Evolutionary conservation across 129 eudicot species (phyloP), one percentile per base, ranked within the genome.

Genomic region (Dittrichia graveolens): DNA sequence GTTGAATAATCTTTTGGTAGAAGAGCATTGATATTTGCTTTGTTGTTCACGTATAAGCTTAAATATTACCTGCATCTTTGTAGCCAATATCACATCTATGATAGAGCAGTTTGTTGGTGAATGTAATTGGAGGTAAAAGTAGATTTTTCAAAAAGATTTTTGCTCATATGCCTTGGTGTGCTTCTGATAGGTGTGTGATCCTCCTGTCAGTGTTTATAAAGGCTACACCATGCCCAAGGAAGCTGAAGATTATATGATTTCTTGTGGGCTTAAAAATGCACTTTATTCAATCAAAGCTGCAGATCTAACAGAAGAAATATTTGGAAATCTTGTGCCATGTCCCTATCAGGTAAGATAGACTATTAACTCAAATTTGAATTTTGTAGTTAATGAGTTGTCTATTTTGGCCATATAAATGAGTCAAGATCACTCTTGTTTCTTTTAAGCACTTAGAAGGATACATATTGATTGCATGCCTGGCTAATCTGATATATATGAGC

Each of bases 131-230:
- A 59, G 76, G 8, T 60, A 5, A 14, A 52, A 37, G 24, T 45
- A 48, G 61, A 68, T 58, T 50, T 9, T 60, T 68, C 12, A 4
- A 48, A 35, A 65, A 19, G 72, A 40, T 39, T 67, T 71, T 45
- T 7, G 19, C 45, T 71, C 61, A 44, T 52, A 67, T 54, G 8
- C 39, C 7, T 57, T 55, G 77, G 37, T 34, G 12, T 75, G 81
- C 42, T 79, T 5, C 53, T 79, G 60, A 65, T 80, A 94, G 97
- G 83, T 94, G 80, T 84, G 95, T 50, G 93, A 94, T 83, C 95
- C 98, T 69, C 98, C 98, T 66, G 97, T 84, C 45, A 94, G 97
- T 81, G 97, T 88, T 42, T 94, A 80, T 76, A 94, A 94, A 86
- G 98, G 98, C 46, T 74, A 85, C 64, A 53, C 84, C 11, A 78